Base-by-base conservation (phyloP, 2,329 filamentous ascomycete species). In the Plenodomus biglobosus region DNA sequence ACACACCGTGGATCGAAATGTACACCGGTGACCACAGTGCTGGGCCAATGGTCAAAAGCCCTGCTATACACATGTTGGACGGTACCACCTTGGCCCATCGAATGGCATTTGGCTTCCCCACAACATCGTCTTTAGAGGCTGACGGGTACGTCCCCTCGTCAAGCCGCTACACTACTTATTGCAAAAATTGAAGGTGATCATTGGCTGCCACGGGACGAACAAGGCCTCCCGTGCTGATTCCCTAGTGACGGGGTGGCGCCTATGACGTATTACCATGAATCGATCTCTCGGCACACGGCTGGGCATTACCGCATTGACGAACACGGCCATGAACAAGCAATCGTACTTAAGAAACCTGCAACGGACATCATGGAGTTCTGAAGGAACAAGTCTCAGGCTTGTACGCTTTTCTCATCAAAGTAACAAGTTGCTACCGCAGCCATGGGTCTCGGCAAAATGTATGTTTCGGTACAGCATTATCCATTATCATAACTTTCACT, bases 391-490 rank as follows among this genome's bases (percentile, higher is more conserved):
- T 35, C 27, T 10, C 46, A 50, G 20, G 32, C 38, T 45, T 36
- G 21, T 46, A 37, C 41, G 40, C 19, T 20, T 21, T 50, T 40
- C 13, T 35, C 17, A 35, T 11, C 15, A 21, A 42, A 36, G 40
- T 34, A n/a, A 32, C 30, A 34, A 45, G 40, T 34, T 19, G n/a
- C 32, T 44, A 35, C 42, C 35, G 45, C 44, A 51, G 59, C 37
- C 48, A 66, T 66, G 61, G 57, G 60, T 58, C 44, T 66, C 27
- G 63, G 63, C 16, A 59, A 52, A 46, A 36, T 53, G 59, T 62
- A 37, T 53, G 17, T 13, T 19, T 24, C 21, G 21, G 13, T 38
- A 16, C 35, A 21, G 22, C 21, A 35, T n/a, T n/a, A n/a, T n/a
- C n/a, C n/a, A n/a, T 38, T 22, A 35, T 18, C 10, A 15, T 18